Evolutionary conservation across 2,329 filamentous ascomycete species (phyloP).

Genomic region (Lomentospora prolificans): DNA sequence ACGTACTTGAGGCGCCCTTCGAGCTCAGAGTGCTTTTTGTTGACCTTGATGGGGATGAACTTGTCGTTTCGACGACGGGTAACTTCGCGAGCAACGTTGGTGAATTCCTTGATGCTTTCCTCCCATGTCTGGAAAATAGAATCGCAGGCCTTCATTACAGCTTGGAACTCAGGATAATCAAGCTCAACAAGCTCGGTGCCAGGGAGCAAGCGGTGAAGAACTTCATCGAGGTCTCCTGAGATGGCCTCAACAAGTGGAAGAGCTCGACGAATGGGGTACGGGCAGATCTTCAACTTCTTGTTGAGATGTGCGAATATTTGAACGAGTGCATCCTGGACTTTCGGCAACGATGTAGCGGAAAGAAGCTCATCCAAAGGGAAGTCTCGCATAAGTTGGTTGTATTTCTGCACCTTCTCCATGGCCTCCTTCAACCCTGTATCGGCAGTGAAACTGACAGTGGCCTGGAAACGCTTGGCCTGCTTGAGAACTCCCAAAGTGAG

Average conservation of each 20-base stretch:
- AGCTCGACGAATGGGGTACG: slow-evolving; percentile 86
- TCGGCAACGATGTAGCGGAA: slow-evolving; percentile 79
- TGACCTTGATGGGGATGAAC: slow-evolving; percentile 97
- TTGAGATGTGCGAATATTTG: slow-evolving; percentile 92
- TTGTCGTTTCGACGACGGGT: slow-evolving; percentile 90
- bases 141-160: slow-evolving; percentile 73
- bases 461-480: slow-evolving; percentile 95
- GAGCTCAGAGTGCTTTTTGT: slow-evolving; percentile 74
- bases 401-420: slow-evolving; percentile 93
- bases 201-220: slow-evolving; percentile 75
- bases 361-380: slow-evolving; percentile 92
- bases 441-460: slow-evolving; percentile 90
- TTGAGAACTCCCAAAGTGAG: slow-evolving; percentile 91
- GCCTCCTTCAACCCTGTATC: slow-evolving; percentile 95
- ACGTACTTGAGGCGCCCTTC: slow-evolving; percentile 91
- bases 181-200: slow-evolving; percentile 85
- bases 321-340: slow-evolving; percentile 78
- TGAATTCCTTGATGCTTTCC: slow-evolving; percentile 93
- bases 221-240: slow-evolving; percentile 80
- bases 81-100: slow-evolving; percentile 90
- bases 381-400: slow-evolving; percentile 97
- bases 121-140: slow-evolving; percentile 91
- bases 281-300: slow-evolving; percentile 93
- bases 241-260: slow-evolving; percentile 94
- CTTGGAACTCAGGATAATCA: slow-evolving; percentile 82